These are phyloP conservation scores for Theileria annulata DNA, from an alignment of 169 alveolate genomes.

Conservation along the genomic window DNA sequence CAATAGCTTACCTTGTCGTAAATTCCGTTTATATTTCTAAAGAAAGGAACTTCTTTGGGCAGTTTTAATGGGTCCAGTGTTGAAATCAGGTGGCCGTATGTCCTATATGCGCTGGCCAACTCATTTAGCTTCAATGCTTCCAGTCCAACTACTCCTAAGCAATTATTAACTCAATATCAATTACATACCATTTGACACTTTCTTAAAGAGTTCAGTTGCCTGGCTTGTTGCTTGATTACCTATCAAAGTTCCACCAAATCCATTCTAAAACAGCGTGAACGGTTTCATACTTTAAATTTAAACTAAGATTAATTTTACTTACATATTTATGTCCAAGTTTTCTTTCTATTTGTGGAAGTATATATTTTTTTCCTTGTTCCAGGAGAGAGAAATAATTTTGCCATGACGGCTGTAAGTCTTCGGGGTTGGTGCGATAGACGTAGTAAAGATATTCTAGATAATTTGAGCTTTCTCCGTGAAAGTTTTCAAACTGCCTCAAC, in stretches of 20 bases:
- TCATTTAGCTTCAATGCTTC: constrained; percentile 63
- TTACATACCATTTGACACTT: background rate
- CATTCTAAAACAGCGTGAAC: background rate
- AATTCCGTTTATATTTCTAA: constrained; percentile 36
- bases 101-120: constrained; percentile 68
- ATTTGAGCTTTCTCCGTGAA: constrained; percentile 20
- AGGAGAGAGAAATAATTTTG: constrained; percentile 10
- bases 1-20: background rate
- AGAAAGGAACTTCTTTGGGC: constrained; percentile 74
- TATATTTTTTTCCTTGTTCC: constrained; percentile 12
- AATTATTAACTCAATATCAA: background rate
- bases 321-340: background rate
- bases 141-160: constrained; percentile 4
- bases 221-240: background rate
- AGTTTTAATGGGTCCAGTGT: constrained; percentile 71
- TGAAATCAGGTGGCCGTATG: constrained; percentile 69
- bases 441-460: constrained; percentile 15
- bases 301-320: background rate
- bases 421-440: constrained; percentile 12
- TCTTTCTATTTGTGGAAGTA: constrained; percentile 3
- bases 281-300: background rate
- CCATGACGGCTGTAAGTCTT: constrained; percentile 16
- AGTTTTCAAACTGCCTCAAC: constrained; percentile 6
- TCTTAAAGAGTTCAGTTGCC: constrained; percentile 8
- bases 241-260: background rate